These are phyloP conservation scores for Brassica napus DNA, from an alignment of 345 rosid species.

Conservation along the genomic window DNA sequence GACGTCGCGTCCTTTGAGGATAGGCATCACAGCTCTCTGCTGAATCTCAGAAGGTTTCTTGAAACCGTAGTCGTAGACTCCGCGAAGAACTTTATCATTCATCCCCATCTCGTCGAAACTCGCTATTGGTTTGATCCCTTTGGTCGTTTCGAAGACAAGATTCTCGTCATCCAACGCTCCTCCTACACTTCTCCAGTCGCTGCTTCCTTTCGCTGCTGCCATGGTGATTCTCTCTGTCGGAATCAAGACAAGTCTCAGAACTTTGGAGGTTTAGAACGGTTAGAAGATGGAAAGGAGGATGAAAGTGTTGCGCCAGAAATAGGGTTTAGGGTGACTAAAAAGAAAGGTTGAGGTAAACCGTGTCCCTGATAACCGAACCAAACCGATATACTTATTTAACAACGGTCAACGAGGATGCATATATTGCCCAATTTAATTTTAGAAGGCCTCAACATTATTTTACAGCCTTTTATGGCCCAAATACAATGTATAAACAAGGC, in stretches of 20 bases:
- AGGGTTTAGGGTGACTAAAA: too few relatives aligned
- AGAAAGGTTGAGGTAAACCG: too few relatives aligned
- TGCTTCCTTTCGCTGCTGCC: slow-evolving; percentile 20
- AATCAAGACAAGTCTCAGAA: not conserved
- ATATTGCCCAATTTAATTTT: too few relatives aligned
- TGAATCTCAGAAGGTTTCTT: slow-evolving; percentile 96
- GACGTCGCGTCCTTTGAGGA: slow-evolving; percentile 83
- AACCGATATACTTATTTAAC: too few relatives aligned
- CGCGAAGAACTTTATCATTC: slow-evolving; percentile 72
- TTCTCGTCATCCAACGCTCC: slow-evolving; percentile 51
- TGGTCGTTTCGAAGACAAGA: slow-evolving; percentile 80
- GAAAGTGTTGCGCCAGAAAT: too few relatives aligned
- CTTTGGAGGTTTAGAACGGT: too few relatives aligned
- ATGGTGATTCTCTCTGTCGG: not conserved
- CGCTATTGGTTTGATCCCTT: slow-evolving; percentile 74
- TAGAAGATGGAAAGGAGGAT: too few relatives aligned
- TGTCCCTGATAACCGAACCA: too few relatives aligned
- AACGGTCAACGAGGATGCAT: too few relatives aligned
- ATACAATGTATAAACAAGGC: too few relatives aligned
- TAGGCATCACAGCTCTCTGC: slow-evolving; percentile 89
- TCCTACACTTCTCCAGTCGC: slow-evolving; percentile 22
- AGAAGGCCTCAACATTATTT: too few relatives aligned
- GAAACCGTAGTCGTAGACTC: slow-evolving; percentile 84
- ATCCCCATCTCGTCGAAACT: slow-evolving; percentile 85
- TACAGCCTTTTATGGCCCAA: too few relatives aligned